Evolutionary conservation across 2,329 filamentous ascomycete genomes (phyloP), one percentile per base, ranked within the genome.

Genomic region (Aureobasidium namibiae): DNA sequence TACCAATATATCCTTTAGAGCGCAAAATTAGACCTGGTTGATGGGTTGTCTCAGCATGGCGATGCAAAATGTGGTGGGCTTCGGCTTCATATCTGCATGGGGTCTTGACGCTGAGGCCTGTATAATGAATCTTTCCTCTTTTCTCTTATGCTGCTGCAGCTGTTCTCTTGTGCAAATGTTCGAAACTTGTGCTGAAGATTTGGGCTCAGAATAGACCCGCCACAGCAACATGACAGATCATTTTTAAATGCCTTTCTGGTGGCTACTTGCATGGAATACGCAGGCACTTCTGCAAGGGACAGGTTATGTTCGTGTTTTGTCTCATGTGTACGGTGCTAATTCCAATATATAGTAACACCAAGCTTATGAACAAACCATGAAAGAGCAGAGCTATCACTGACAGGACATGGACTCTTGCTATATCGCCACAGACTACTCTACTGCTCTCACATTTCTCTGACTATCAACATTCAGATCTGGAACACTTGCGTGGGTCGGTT

Each of bases 31-130:
- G 52, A 60, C 34, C 39, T 48, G 36, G 50, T 44, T 26, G 39
- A 50, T 52, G 36, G 52, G 52, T 26, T 52, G 49, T 54, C 45
- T 44, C 41, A 60, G 59, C 59, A 60, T 60, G 59, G 59, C 50
- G 50, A 52, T 57, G 49, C 59, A 53, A 48, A 33, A 21, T 14
- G 58, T 45, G 41, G 10, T 21, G 21, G 24, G 14, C 42, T 56
- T 36, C 42, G 11, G 42, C 26, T 34, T 34, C n/a, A 36, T 29
- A 56, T 34, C 34, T 48, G 41, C 42, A 60, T 48, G 29, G 9
- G 48, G 48, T 54, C 33, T 60, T 18, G 33, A 45, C 49, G 38
- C 50, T 41, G 26, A 39, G 50, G 44, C 59, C 48, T 56, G 34
- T 41, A 56, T 56, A 60, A 60, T 60, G 41, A 52, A 56, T 46